Conservation (phyloP, 768 basidiomycete genomes). For the Collybia sordida region DNA sequence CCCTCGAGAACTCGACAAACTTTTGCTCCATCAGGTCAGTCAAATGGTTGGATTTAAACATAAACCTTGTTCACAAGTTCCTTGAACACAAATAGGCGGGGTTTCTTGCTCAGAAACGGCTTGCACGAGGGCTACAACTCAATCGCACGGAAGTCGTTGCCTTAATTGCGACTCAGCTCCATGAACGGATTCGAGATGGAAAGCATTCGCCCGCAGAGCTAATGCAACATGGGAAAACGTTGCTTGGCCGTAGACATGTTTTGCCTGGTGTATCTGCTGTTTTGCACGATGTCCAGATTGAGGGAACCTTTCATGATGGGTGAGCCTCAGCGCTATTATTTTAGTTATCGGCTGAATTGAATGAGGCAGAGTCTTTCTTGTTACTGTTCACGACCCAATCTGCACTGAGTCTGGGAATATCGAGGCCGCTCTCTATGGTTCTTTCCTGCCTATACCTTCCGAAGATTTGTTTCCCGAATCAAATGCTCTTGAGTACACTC, state of each 20-base stretch:
- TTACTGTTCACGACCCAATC: conserved; percentile 95
- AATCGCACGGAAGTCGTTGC: conserved; percentile 88
- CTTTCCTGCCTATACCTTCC: conserved; percentile 83
- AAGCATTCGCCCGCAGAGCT: conserved; percentile 78
- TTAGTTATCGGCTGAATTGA: not conserved
- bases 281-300: conserved; percentile 89
- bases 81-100: conserved; percentile 54
- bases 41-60: not conserved
- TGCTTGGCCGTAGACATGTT: conserved; percentile 89
- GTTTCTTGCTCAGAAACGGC: conserved; percentile 87
- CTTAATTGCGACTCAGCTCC: conserved; percentile 86
- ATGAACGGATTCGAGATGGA: conserved; percentile 94
- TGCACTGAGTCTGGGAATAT: conserved; percentile 81
- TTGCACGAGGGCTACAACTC: conserved; percentile 87
- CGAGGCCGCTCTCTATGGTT: conserved; percentile 83
- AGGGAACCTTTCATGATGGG: conserved; percentile 91
- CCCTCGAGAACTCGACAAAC: conserved; percentile 74
- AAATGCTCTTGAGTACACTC: conserved; percentile 47
- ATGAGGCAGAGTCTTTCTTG: conserved; percentile 75
- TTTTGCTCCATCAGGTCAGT: conserved; percentile 66
- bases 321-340: conserved; percentile 27
- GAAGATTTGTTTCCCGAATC: conserved; percentile 60
- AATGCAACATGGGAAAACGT: conserved; percentile 89
- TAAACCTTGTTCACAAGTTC: not conserved
- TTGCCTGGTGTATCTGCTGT: conserved; percentile 73